Evolutionary conservation across 108 stramenopile genomes (phyloP).

Genomic region (Skeletonema marinoi): DNA sequence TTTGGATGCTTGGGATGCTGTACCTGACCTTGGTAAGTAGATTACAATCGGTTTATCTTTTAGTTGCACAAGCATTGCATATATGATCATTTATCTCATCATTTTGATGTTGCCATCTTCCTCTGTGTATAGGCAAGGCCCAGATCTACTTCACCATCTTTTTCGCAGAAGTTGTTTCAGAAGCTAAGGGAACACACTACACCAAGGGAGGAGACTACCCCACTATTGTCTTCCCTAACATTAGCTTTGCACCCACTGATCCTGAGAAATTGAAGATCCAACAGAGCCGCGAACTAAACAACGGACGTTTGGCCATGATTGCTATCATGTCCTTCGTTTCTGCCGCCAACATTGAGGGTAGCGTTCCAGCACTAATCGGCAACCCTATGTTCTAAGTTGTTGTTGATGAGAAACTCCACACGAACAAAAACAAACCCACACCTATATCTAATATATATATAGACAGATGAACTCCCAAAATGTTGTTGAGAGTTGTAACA

Average conservation of each 20-base stretch:
- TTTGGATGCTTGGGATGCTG: constrained; percentile 44
- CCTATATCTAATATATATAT: neutral
- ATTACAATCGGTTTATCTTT: neutral
- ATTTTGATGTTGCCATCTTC: neutral
- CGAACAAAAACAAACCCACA: neutral
- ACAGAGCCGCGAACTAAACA: constrained; percentile 43
- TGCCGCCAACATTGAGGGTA: constrained; percentile 70
- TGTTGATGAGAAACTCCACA: neutral
- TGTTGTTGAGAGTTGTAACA: neutral
- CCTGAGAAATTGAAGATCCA: constrained; percentile 26
- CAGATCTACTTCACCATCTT: constrained; percentile 45
- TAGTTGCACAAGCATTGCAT: neutral
- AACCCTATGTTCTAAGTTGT: constrained; percentile 57
- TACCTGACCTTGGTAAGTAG: constrained; percentile 34
- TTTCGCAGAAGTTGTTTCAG: constrained; percentile 37
- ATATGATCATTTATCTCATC: neutral
- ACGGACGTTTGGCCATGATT: constrained; percentile 77
- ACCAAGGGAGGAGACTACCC: constrained; percentile 42
- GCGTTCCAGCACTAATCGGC: constrained; percentile 65
- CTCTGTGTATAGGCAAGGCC: constrained; percentile 22
- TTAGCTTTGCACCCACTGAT: constrained; percentile 23
- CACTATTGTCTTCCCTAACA: constrained; percentile 32
- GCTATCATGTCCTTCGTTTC: constrained; percentile 80
- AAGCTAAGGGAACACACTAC: constrained; percentile 47
- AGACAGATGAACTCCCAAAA: constrained; percentile 1